Evolutionary conservation across 164 flowering plant genomes (phyloP), one percentile per base, ranked within the genome.

Genomic region (Liquidambar formosana): DNA sequence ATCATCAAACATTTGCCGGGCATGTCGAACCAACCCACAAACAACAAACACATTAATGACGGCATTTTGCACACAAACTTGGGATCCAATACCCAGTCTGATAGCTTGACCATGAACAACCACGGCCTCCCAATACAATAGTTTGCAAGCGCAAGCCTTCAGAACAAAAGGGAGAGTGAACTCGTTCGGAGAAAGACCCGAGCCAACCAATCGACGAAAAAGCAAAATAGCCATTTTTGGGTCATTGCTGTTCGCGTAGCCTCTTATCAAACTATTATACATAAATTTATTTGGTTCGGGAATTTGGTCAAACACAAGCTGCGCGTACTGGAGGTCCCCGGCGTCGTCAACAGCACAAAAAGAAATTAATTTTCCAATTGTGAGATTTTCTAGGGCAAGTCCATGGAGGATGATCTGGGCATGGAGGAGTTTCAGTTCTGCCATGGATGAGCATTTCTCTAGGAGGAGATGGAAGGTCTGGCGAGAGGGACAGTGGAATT

Each of bases 91-190:
- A 13, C 87, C 90, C 13, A 77, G n/a, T 56, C 80, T 84, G 38
- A 81, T 23, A 10, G 74, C 77, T 28, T 76, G 80, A 23, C 67
- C 73, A 68, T 86, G 92, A 58, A 84, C 75, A 51, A 57, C 33
- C 13, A 70, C 22, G 11, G 75, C 80, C 21, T 77, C 81, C 67
- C 56, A 46, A 57, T 69, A 77, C 14, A 65, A 69, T 9, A 28
- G 67, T 54, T 49, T 51, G 19, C n/a, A 14, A 21, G 85, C 77
- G 70, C 88, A 86, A 10, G 80, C 81, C 69, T 81, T 83, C 45
- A 88, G 81, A 27, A 85, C 82, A 71, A 83, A 88, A n/a, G 88
- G 88, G 13, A 85, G 73, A 9, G 89, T 88, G 43, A 79, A 88
- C 15, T 81, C 76, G 49, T 85, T 80, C 5, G 91, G 86, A 4